Evolutionary conservation across 2,329 filamentous ascomycete species (phyloP).

Genomic region (Elsinoe arachidis): DNA sequence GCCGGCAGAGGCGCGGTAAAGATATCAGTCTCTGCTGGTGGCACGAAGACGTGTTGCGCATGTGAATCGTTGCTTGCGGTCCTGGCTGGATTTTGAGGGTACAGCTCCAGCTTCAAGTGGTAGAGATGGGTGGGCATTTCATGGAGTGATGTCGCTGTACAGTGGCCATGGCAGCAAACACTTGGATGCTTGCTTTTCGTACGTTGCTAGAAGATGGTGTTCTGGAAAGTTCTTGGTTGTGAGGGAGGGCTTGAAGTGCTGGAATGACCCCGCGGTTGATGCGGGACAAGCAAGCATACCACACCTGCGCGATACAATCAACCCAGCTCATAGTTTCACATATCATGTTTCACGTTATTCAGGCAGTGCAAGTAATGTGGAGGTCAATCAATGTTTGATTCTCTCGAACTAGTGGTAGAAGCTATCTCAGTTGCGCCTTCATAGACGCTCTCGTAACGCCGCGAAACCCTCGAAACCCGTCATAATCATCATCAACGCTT

Average conservation of each 20-base stretch:
- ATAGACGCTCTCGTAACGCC: constrained; percentile 12
- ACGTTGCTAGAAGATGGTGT: neutral
- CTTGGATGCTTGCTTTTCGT: neutral
- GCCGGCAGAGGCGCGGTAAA: constrained; percentile 37
- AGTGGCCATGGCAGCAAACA: neutral
- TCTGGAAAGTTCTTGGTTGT: neutral
- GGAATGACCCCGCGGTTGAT: neutral
- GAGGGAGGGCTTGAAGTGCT: neutral
- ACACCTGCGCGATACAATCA: neutral
- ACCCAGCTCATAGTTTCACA: neutral
- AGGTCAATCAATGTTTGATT: constrained; percentile 3
- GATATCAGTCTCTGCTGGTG: constrained; percentile 36
- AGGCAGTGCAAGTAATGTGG: neutral
- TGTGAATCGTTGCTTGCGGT: constrained; percentile 11
- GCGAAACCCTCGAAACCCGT: constrained; percentile 14
- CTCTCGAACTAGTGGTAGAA: neutral
- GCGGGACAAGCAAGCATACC: neutral
- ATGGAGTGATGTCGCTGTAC: constrained; percentile 23
- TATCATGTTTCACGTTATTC: neutral
- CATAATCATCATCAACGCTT: constrained; percentile 22
- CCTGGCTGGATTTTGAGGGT: constrained; percentile 27
- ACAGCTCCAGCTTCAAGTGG: constrained; percentile 53
- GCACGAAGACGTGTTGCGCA: constrained; percentile 27
- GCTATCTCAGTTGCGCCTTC: neutral
- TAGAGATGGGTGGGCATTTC: constrained; percentile 55